Conservation (phyloP, 2,329 filamentous ascomycete genomes). For the Cryphonectria carpinicola region DNA sequence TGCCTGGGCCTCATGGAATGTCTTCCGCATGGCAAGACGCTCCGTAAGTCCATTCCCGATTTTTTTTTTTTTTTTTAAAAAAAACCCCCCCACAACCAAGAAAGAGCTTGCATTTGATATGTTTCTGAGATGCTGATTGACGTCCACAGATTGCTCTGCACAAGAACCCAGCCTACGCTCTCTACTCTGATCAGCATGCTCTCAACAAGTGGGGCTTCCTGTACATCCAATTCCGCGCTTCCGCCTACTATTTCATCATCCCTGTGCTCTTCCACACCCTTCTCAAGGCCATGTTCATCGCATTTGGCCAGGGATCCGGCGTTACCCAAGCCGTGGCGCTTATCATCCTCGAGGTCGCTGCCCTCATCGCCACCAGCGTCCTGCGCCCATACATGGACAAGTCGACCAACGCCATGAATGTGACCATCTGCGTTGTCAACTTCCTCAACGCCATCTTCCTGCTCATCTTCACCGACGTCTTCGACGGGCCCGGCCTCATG, state of each 20-base stretch:
- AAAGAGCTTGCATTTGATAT: neutral
- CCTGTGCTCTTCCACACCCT: slow-evolving; percentile 73
- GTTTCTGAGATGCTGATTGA: slow-evolving; percentile 3
- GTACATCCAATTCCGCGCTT: slow-evolving; percentile 87
- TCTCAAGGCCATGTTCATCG: slow-evolving; percentile 81
- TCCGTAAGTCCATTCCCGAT: slow-evolving; percentile 49
- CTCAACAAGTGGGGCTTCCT: slow-evolving; percentile 94
- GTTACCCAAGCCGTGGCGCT: slow-evolving; percentile 76
- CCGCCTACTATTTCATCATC: slow-evolving; percentile 86
- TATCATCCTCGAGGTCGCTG: slow-evolving; percentile 73
- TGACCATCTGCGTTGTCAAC: slow-evolving; percentile 79
- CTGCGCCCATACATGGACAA: slow-evolving; percentile 94
- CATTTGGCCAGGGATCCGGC: slow-evolving; percentile 68
- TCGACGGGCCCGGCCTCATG: slow-evolving; percentile 76
- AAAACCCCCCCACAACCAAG: too few relatives aligned
- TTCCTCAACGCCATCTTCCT: slow-evolving; percentile 82
- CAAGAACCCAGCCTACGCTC: slow-evolving; percentile 88
- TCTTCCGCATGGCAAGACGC: slow-evolving; percentile 78
- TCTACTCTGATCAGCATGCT: slow-evolving; percentile 82
- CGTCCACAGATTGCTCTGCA: slow-evolving; percentile 65
- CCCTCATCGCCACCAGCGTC: slow-evolving; percentile 73
- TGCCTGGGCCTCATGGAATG: slow-evolving; percentile 79
- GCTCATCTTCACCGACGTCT: slow-evolving; percentile 80
- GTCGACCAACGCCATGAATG: slow-evolving; percentile 90
- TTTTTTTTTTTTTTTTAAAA: too few relatives aligned